A percentile compares a stretch with the other conserved stretches of the same genome.
These are phyloP conservation scores for Pythium rhizo-oryzae DNA, from an alignment of 352 stramenopile species.

Conservation along the genomic window DNA sequence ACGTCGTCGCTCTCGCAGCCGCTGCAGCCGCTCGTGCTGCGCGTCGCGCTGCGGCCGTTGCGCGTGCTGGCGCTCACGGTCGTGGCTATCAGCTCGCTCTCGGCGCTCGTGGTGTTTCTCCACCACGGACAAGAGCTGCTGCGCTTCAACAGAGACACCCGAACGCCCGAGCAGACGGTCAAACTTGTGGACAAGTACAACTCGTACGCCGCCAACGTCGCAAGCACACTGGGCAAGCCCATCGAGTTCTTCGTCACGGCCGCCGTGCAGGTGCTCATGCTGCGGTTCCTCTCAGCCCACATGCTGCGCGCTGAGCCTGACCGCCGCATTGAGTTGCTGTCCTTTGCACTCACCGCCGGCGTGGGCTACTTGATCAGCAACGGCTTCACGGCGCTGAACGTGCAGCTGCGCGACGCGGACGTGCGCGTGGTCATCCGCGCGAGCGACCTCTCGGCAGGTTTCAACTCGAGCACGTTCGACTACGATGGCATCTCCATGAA, in stretches of 20 bases:
- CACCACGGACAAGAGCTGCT: neutral
- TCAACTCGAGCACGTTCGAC: neutral
- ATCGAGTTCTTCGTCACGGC: constrained; percentile 15
- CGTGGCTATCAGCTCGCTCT: neutral
- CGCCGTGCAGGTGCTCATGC: constrained; percentile 16
- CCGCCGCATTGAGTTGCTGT: neutral
- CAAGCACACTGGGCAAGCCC: constrained; percentile 8
- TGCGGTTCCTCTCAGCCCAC: constrained; percentile 7
- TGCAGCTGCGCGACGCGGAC: constrained; percentile 9
- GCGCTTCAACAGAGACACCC: neutral
- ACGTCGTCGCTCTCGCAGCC: neutral
- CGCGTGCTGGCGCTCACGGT: constrained; percentile 8
- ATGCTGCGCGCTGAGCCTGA: neutral
- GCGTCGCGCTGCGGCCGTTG: neutral
- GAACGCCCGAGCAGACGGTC: neutral
- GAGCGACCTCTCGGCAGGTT: neutral
- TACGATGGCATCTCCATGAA: neutral
- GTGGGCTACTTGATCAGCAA: constrained; percentile 24
- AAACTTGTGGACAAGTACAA: constrained; percentile 20
- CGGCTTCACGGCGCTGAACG: constrained; percentile 17
- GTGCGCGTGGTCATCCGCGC: constrained; percentile 3
- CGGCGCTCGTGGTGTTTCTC: neutral
- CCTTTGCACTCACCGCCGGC: neutral
- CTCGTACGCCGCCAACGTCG: constrained; percentile 19
- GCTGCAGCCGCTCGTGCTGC: constrained; percentile 9